Base-by-base conservation (phyloP, 495 filamentous ascomycete genomes). In the Podospora anserina region DNA sequence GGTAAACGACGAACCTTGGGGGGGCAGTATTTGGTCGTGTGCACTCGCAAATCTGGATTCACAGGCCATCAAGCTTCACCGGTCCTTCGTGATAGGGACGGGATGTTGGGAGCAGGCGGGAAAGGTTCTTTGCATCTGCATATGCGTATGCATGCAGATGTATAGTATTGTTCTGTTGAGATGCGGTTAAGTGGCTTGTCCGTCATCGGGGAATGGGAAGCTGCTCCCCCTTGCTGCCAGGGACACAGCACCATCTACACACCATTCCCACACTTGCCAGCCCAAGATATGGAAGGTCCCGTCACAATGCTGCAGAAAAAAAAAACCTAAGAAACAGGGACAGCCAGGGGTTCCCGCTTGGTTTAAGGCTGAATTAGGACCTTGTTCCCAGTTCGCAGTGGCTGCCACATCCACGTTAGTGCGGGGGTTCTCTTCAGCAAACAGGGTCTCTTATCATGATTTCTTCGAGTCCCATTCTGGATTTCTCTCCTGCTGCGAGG, bases 331-430 rank as follows among this genome's bases (percentile, higher is more conserved):
- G 23, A 58, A 58, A 58, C 28, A 19, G n/a, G 23, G 62, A 20
- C 5, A n/a, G 28, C 49, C 39, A 49, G 39, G 23, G 23, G 28
- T n/a, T 15, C n/a, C 32, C 56, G 55, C 61, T 44, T 30, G 53
- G 49, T 61, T 66, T 69, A 66, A 74, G 69, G 64, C 67, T 71
- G 65, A 69, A 68, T 68, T 57, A 32, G 27, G 59, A 1, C 11
- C 59, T 26, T 26, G 23, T 28, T 30, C 59, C 27, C n/a, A 26
- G 30, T 18, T 30, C 30, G 59, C 56, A 59, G 56, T 16, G 26
- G 26, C 26, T 20, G 59, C 30, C 23, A 30, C 59, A 28, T 61
- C 15, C 39, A 13, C 20, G 59, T 27, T 30, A 61, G 59, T 61
- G 59, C 59, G 27, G 59, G 59, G 59, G 27, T 61, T 61, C 27